phyloP scores from a whole-genome alignment of 2,329 filamentous ascomycete species.

The Chrysoporthe austroafricana region DNA sequence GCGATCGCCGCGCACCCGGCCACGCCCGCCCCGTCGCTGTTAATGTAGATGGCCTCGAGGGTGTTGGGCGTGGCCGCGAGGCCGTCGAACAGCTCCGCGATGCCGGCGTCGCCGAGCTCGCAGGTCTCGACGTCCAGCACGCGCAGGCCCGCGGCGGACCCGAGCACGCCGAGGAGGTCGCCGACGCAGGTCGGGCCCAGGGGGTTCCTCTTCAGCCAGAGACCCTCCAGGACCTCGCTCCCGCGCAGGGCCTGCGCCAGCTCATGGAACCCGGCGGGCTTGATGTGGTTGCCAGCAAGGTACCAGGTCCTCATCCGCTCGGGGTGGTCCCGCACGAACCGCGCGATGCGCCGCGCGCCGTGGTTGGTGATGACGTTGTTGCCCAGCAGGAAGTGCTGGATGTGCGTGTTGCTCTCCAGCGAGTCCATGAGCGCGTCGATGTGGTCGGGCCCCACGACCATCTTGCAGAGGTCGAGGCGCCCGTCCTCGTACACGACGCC shows the following conservation, averaged over 20 bases:
- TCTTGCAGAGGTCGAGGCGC: slow-evolving; percentile 59
- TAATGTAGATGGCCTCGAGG: slow-evolving; percentile 44
- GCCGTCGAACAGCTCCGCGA: slow-evolving; percentile 46
- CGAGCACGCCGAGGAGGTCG: slow-evolving; percentile 49
- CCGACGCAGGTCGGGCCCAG: slow-evolving; percentile 44
- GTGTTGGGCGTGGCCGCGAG: slow-evolving; percentile 38
- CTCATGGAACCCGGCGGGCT: slow-evolving; percentile 44
- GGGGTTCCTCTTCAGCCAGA: slow-evolving; percentile 61
- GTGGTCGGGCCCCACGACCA: slow-evolving; percentile 56
- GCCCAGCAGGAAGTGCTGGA: slow-evolving; percentile 56
- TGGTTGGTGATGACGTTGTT: slow-evolving; percentile 58
- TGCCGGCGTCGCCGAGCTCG: slow-evolving; percentile 52
- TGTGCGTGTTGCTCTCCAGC: slow-evolving; percentile 50
- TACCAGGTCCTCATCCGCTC: slow-evolving; percentile 59
- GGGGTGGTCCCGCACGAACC: slow-evolving; percentile 50
- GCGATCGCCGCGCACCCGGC: slow-evolving; percentile 38
- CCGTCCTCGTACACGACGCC: slow-evolving; percentile 54
- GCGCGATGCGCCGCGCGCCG: slow-evolving; percentile 50
- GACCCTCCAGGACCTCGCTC: slow-evolving; percentile 49
- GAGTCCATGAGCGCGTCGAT: slow-evolving; percentile 54
- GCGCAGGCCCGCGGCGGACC: slow-evolving; percentile 46
- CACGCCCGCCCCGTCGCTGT: slow-evolving; percentile 41
- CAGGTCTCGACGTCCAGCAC: slow-evolving; percentile 60
- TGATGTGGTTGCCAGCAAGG: slow-evolving; percentile 58
- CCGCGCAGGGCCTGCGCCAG: slow-evolving; percentile 50